Conservation (phyloP, 1,284 basidiomycete species). For the Ceratobasidium sp. region DNA sequence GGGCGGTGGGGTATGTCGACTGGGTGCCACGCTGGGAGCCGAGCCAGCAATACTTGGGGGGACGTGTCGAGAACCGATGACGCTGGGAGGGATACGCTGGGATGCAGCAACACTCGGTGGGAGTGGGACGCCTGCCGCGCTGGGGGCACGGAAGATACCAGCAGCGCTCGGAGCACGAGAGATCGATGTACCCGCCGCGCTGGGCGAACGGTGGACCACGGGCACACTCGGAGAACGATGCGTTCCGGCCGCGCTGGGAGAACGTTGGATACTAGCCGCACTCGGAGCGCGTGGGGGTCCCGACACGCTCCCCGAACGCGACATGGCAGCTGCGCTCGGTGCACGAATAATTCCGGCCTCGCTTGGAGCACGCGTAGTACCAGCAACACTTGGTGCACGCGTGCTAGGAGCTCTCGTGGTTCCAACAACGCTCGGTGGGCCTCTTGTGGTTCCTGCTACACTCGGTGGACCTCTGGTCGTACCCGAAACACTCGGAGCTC, state of each 20-base stretch:
- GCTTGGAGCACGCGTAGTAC: neutral
- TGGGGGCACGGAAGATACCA: neutral
- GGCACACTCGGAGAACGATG: neutral
- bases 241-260: neutral
- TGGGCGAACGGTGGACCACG: neutral
- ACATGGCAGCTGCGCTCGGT: neutral
- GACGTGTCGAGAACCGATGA: conserved; percentile 21
- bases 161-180: conserved; percentile 18
- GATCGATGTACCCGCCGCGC: neutral
- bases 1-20: conserved; percentile 26
- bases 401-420: neutral
- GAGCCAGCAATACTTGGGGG: conserved; percentile 20
- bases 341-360: neutral
- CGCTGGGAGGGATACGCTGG: conserved; percentile 9
- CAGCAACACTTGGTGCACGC: conserved; percentile 13
- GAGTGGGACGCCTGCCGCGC: conserved; percentile 1
- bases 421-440: neutral
- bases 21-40: neutral
- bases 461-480: neutral
- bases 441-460: neutral
- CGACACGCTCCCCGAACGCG: neutral
- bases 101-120: neutral
- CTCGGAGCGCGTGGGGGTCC: neutral
- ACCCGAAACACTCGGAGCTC: neutral
- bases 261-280: neutral